Evolutionary conservation across 139 green algal species (phyloP).

Genomic region (Coelastrella sp.): DNA sequence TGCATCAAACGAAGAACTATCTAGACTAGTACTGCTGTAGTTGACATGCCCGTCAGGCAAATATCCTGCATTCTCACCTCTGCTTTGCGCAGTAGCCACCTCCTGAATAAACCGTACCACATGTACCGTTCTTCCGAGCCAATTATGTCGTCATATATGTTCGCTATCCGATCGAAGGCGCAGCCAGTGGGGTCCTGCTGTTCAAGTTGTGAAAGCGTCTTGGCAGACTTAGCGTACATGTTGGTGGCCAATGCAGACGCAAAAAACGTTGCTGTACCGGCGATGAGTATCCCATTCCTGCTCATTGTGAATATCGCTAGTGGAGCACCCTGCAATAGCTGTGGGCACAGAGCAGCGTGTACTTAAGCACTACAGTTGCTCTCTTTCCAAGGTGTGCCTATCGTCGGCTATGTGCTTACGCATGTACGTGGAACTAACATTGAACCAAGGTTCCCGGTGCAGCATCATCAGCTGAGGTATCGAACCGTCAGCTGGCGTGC

Average conservation of each 20-base stretch:
- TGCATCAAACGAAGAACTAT: no score
- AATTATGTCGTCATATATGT: constrained; percentile 68
- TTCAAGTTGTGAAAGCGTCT: neutral
- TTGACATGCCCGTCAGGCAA: neutral
- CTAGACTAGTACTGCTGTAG: constrained; percentile 14
- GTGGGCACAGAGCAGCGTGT: no score
- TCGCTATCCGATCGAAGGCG: constrained; percentile 65
- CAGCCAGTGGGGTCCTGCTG: neutral
- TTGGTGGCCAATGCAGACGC: neutral
- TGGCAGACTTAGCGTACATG: neutral
- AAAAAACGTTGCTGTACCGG: neutral
- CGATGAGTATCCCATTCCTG: neutral
- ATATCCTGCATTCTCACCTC: constrained; percentile 42
- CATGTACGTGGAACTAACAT: no score
- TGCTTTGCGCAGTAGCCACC: constrained; percentile 61
- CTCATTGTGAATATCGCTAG: neutral
- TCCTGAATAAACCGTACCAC: constrained; percentile 67
- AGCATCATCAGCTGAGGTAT: no score
- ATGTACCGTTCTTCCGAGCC: constrained; percentile 72
- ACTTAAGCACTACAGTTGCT: no score
- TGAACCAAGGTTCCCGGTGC: no score
- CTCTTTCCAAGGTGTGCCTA: no score
- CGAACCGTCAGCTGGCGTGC: no score
- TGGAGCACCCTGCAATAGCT: no score
- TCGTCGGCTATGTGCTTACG: no score